Evolutionary conservation across 2,329 filamentous ascomycete species (phyloP).

Genomic region (Myriangium duriaei): DNA sequence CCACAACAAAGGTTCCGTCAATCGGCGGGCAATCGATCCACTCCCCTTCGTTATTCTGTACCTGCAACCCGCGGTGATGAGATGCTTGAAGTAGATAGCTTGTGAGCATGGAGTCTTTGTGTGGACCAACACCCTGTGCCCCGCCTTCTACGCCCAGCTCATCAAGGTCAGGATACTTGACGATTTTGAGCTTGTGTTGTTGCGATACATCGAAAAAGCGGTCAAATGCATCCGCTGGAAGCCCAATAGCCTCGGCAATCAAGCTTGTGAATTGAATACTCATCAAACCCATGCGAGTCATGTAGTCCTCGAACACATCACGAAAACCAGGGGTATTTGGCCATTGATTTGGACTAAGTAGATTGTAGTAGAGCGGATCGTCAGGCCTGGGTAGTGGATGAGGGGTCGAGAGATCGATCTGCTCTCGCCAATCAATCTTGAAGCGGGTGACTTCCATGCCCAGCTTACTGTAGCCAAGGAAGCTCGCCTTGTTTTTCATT

Average conservation of each 20-base stretch:
- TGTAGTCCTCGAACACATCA: slow-evolving; percentile 59
- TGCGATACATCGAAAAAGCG: slow-evolving; percentile 59
- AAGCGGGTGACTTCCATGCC: slow-evolving; percentile 57
- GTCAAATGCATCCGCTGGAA: slow-evolving; percentile 57
- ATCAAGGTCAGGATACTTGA: slow-evolving; percentile 64
- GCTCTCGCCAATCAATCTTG: slow-evolving; percentile 67
- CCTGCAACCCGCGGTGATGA: slow-evolving; percentile 64
- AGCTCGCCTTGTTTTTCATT: slow-evolving; percentile 38
- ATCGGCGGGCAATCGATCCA: slow-evolving; percentile 79
- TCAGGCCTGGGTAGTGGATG: slow-evolving; percentile 51
- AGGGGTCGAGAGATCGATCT: slow-evolving; percentile 74
- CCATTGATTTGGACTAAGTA: slow-evolving; percentile 71
- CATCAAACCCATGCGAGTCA: slow-evolving; percentile 59
- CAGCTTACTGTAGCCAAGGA: slow-evolving; percentile 37
- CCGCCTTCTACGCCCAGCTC: slow-evolving; percentile 33
- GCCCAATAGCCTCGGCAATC: slow-evolving; percentile 70
- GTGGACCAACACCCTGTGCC: slow-evolving; percentile 57
- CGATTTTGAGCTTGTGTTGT: slow-evolving; percentile 82
- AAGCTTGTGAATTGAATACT: slow-evolving; percentile 64
- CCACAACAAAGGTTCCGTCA: slow-evolving; percentile 67
- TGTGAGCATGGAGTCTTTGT: slow-evolving; percentile 76
- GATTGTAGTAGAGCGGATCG: slow-evolving; percentile 60
- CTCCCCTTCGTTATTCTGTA: slow-evolving; percentile 62
- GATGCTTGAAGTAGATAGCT: slow-evolving; percentile 72
- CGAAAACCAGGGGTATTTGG: slow-evolving; percentile 62